Base-by-base conservation (phyloP, 179 eudicot species). In the Spinacia oleracea region DNA sequence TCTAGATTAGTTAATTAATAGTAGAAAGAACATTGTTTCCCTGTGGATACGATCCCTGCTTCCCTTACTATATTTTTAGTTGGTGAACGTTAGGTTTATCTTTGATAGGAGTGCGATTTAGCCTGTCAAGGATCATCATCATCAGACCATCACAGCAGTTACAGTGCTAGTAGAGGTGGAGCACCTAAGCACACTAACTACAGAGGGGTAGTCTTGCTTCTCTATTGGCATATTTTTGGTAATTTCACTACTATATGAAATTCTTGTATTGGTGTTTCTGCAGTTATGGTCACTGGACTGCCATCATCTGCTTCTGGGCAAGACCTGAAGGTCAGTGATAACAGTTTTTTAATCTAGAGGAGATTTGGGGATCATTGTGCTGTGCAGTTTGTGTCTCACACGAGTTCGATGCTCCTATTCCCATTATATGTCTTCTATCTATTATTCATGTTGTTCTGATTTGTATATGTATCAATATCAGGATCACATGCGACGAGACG, bases 281-380 rank as follows among this genome's bases (percentile, higher is more conserved):
- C 86, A 94, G 98, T 94, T 79, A 50, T 89, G 80, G 92, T 94
- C 55, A 86, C 94, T 83, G 97, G 97, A 55, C 85, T 94, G 72
- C 98, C 98, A 29, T 83, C 92, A 53, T 94, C 98, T 84, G 98
- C 97, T 77, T 94, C 98, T 46, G 93, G 98, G 97, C 98, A 94
- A 91, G 98, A 94, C 83, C 82, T 94, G 76, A 94, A 94, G 97
- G 98, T 94, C 56, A 84, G 87, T 66, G 50, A 27, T 38, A 42
- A 15, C 11, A 6, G 32, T 59, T 43, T 14, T 45, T 56, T 48
- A 16, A 31, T 18, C 35, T 21, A 72, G 45, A 25, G 14, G 5
- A 20, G 6, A 23, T 45, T 14, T 3, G 25, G 5, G 40, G n/a
- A 29, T 53, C 62, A 10, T 18, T 56, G 18, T 56, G 14, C 48